These are phyloP conservation scores for Ophiostoma triangulosporum DNA, from an alignment of 2,329 filamentous ascomycete genomes.

Conservation along the genomic window DNA sequence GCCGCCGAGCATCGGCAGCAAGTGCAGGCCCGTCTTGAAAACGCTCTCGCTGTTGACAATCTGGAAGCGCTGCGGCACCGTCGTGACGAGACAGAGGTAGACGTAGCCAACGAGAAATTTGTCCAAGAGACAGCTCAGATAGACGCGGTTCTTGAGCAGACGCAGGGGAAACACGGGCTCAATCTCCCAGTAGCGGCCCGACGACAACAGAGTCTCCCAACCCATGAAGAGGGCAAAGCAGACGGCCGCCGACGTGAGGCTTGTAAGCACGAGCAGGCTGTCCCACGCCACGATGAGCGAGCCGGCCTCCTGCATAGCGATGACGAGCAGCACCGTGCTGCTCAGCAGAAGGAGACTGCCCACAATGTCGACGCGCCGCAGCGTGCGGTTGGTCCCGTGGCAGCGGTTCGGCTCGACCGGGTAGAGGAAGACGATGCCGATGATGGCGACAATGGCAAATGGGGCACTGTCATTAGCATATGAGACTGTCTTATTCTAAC, in stretches of 20 bases:
- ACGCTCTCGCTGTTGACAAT: slow-evolving; percentile 41
- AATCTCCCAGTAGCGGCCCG: slow-evolving; percentile 24
- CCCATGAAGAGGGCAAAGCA: slow-evolving; percentile 34
- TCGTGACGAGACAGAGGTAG: slow-evolving; percentile 44
- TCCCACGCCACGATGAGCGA: slow-evolving; percentile 38
- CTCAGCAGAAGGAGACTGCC: slow-evolving; percentile 30
- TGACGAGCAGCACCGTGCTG: slow-evolving; percentile 40
- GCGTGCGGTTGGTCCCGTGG: slow-evolving; percentile 2
- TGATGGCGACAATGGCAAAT: slow-evolving; percentile 24
- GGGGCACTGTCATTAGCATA: slow-evolving; percentile 4
- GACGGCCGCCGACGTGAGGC: slow-evolving; percentile 32
- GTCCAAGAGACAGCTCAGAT: slow-evolving; percentile 36
- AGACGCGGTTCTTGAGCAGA: slow-evolving; percentile 34
- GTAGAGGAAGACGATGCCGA: slow-evolving; percentile 28
- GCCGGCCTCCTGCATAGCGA: slow-evolving; percentile 43
- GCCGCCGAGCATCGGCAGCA: slow-evolving; percentile 43
- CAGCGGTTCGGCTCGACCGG: slow-evolving; percentile 11
- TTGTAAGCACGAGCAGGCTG: slow-evolving; percentile 34
- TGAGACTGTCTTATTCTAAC: neutral
- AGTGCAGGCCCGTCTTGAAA: slow-evolving; percentile 40
- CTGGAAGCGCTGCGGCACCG: slow-evolving; percentile 47
- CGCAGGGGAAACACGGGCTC: slow-evolving; percentile 43
- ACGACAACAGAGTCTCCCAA: slow-evolving; percentile 37
- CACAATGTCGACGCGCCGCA: slow-evolving; percentile 13
- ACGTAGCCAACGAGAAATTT: slow-evolving; percentile 44